Base-by-base conservation (phyloP, 2,329 filamentous ascomycete species). In the Pezicula carpinea region DNA sequence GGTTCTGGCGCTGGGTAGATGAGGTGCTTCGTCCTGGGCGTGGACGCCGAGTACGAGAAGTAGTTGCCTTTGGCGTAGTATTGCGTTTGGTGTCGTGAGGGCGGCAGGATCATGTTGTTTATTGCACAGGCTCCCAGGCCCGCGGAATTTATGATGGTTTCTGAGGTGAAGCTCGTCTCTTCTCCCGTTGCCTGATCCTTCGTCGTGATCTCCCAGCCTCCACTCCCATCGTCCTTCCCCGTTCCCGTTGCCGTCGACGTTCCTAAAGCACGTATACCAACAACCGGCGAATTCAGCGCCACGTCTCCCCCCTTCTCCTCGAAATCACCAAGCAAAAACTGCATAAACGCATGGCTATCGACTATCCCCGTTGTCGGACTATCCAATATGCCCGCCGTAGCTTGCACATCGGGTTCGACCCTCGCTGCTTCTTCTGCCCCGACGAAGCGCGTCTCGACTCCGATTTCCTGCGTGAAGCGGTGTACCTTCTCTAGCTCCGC, bases 61-160 rank as follows among this genome's bases (percentile, higher is more conserved):
- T 99, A 99, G 51, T 89, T 92, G 1, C 93, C 93, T 71, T 99
- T 99, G 49, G 92, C 92, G 68, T 86, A 97, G 72, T 80, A 87
- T 5, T 89, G 77, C 19, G 67, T 77, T 33, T 72, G 70, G 43
- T 81, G 81, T 5, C 76, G 68, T 1, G 70, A 65, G 0, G 69
- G 57, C 0, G 84, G 82, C 0, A 89, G 74, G 32, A 97, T 79
- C 77, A 91, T 84, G 69, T 97, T 99, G 60, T 86, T 85, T 38
- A 97, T 72, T 18, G 70, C 71, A 43, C 85, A 85, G 17, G 91
- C 88, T 51, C 79, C 82, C 14, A 96, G 79, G 0, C 93, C 93
- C 0, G 92, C 92, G 2, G 85, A 82, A 69, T 97, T 99, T 60
- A 97, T 73, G 10, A 97, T 64, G 0, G 82, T 87, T 54, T 90